Evolutionary conservation across 2,329 filamentous ascomycete species (phyloP).

Genomic region (Trichoderma semiorbis): DNA sequence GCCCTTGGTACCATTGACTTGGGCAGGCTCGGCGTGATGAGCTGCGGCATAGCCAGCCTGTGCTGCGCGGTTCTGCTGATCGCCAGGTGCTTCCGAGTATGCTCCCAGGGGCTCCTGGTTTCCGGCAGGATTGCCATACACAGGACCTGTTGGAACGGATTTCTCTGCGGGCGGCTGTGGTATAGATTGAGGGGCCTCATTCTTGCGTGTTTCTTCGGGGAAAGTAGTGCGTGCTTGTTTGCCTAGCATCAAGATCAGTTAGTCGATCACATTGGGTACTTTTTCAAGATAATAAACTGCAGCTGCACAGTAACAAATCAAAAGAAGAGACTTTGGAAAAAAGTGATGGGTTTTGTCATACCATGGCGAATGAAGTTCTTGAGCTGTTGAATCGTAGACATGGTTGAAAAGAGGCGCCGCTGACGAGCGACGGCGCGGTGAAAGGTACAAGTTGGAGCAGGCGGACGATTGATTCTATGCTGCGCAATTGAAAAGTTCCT

Average conservation of each 20-base stretch:
- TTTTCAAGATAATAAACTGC: neutral
- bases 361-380: slow-evolving; percentile 98
- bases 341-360: slow-evolving; percentile 33
- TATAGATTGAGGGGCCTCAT: slow-evolving; percentile 46
- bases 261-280: slow-evolving; percentile 1
- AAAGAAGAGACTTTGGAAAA: neutral
- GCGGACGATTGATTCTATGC: neutral
- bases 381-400: slow-evolving; percentile 84
- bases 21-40: slow-evolving; percentile 59
- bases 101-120: slow-evolving; percentile 52
- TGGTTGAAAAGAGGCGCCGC: slow-evolving; percentile 31
- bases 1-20: slow-evolving; percentile 28
- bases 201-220: slow-evolving; percentile 52
- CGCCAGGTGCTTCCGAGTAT: slow-evolving; percentile 59
- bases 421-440: slow-evolving; percentile 21
- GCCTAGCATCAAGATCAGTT: slow-evolving; percentile 43
- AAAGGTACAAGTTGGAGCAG: neutral
- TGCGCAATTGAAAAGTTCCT: neutral
- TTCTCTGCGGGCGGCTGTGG: slow-evolving; percentile 53
- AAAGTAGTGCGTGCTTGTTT: slow-evolving; percentile 77
- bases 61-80: slow-evolving; percentile 63
- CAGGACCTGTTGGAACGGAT: slow-evolving; percentile 51
- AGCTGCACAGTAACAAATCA: neutral
- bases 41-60: slow-evolving; percentile 65
- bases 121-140: slow-evolving; percentile 32